Base-by-base conservation (phyloP, 306 rosid genomes). In the Rubus idaeus region DNA sequence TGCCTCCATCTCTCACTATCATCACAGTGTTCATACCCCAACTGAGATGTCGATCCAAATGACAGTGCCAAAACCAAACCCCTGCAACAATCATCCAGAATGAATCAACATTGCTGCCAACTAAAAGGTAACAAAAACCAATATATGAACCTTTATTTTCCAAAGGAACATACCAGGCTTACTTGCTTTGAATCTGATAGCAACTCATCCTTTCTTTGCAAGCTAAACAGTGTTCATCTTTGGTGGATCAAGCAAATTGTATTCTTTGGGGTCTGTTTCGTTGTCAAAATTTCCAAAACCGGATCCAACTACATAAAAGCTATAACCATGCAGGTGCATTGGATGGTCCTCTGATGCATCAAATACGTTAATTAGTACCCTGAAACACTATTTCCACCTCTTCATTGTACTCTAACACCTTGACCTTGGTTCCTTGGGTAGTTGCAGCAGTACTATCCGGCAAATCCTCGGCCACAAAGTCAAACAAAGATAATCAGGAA, bases 321-420 rank as follows among this genome's bases (percentile, higher is more conserved):
- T 50, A 65, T 35, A 56, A 3, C 82, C 77, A 58, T 78, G 78
- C 23, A 67, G 5, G 58, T 79, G 78, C 42, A 74, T 79, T 6
- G 78, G 84, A 71, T 75, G 84, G 55, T 58, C 70, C 79, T 68
- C 70, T 17, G 70, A 50, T 9, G 80, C 67, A 41, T 70, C 39
- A 12, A 74, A 6, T 10, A 66, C 6, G 23, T 83, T 86, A n/a
- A n/a, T n/a, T n/a, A 39, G 90, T 84, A 60, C 89, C 87, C 66
- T 86, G 90, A 39, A 79, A 67, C 10, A 82, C 85, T 70, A 87
- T 51, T 42, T 89, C 89, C 39, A 89, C 88, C 1, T 26, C 60
- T 72, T 79, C 75, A 42, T 79, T 81, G 71, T 76, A 81, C 5
- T 81, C 50, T 0, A 87, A 53, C 35, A 89, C 69, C 52, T 57